These are phyloP conservation scores for Lodderomyces theae DNA, from an alignment of 1,139 yeast genomes.

Conservation along the genomic window DNA sequence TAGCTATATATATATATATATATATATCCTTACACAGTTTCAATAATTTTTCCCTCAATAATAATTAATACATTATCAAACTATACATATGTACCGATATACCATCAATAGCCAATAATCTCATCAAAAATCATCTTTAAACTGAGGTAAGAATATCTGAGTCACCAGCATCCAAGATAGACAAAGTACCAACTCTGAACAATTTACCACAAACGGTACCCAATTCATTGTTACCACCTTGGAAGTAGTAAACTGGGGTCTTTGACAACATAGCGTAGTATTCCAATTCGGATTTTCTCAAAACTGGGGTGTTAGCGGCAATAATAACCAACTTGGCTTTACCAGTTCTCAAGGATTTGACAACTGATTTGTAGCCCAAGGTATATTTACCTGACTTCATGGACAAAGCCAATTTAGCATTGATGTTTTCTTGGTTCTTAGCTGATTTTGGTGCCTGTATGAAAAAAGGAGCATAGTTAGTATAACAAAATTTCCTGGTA, in stretches of 20 bases:
- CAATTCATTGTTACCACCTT: constrained; percentile 99
- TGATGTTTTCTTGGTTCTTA: constrained; percentile 89
- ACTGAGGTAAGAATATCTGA: constrained; percentile 86
- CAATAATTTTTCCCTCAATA: constrained; percentile 10
- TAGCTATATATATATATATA: too few relatives aligned
- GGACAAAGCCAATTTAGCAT: constrained; percentile 97
- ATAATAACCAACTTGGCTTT: constrained; percentile 98
- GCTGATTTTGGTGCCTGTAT: constrained; percentile 91
- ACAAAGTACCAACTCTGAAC: constrained; percentile 98
- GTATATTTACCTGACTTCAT: constrained; percentile 99
- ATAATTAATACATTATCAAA: constrained; percentile 5
- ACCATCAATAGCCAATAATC: constrained; percentile 12
- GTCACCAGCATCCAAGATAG: constrained; percentile 99
- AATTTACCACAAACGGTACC: constrained; percentile 99
- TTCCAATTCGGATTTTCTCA: constrained; percentile 99
- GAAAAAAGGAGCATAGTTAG: constrained; percentile 3
- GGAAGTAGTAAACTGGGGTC: constrained; percentile 98
- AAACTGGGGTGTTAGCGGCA: constrained; percentile 99
- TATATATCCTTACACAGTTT: too few relatives aligned
- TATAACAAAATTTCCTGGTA: neutral
- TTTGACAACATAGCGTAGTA: constrained; percentile 99
- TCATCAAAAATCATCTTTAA: constrained; percentile 12
- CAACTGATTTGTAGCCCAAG: constrained; percentile 99
- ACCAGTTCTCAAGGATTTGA: constrained; percentile 98
- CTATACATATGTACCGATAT: constrained; percentile 6